Conservation (phyloP, 2,329 filamentous ascomycete genomes). For the Fusarium pininemorale region DNA sequence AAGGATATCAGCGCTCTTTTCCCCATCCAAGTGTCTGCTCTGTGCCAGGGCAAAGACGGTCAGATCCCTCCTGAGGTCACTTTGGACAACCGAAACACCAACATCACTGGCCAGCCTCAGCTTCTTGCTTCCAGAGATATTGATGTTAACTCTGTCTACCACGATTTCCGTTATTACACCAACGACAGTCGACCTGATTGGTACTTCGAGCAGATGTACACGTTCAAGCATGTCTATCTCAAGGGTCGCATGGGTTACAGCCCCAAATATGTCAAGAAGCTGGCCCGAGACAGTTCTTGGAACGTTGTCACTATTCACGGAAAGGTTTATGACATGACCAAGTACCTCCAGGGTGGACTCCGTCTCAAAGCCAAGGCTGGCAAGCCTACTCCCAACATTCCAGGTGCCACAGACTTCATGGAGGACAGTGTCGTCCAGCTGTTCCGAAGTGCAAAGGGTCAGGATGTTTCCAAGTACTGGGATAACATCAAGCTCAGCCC, state of each 20-base stretch:
- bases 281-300: conserved; percentile 70
- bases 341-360: conserved; percentile 81
- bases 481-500: conserved; percentile 70
- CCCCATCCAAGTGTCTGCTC: conserved; percentile 90
- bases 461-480: conserved; percentile 87
- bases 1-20: conserved; percentile 88
- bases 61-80: conserved; percentile 75
- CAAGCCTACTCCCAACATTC: conserved; percentile 54
- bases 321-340: conserved; percentile 88
- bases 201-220: conserved; percentile 89
- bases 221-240: conserved; percentile 79
- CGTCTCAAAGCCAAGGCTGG: conserved; percentile 66
- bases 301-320: conserved; percentile 81
- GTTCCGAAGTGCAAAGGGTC: conserved; percentile 79
- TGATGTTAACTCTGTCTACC: conserved; percentile 82
- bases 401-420: conserved; percentile 81
- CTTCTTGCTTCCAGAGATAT: conserved; percentile 64
- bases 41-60: conserved; percentile 82
- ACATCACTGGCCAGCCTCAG: conserved; percentile 73
- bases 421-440: conserved; percentile 75
- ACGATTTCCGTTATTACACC: conserved; percentile 89
- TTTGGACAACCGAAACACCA: conserved; percentile 82
- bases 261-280: conserved; percentile 75
- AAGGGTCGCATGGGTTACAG: conserved; percentile 91
- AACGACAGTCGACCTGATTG: conserved; percentile 88